These are phyloP conservation scores for Tolypocladium sp. DNA, from an alignment of 2,329 filamentous ascomycete species.

Conservation along the genomic window DNA sequence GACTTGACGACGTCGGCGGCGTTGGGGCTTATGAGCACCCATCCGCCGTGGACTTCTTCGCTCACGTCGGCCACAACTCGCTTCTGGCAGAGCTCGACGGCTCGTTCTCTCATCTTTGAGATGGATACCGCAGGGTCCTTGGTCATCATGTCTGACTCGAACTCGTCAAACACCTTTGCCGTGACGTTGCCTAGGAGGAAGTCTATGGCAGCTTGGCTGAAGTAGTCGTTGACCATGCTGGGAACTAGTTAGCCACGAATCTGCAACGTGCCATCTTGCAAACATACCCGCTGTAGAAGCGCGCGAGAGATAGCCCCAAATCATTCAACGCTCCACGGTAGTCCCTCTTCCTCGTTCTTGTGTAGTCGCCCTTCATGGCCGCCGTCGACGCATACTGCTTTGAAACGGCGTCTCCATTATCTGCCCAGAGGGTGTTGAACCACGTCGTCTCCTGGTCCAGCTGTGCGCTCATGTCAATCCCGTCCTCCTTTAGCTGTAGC, in stretches of 20 bases:
- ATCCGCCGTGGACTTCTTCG: constrained; percentile 81
- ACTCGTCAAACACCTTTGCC: constrained; percentile 81
- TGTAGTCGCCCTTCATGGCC: constrained; percentile 94
- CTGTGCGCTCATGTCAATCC: constrained; percentile 66
- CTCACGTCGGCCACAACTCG: constrained; percentile 76
- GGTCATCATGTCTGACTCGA: constrained; percentile 87
- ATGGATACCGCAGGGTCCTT: constrained; percentile 87
- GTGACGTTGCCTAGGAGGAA: constrained; percentile 86
- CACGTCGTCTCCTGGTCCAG: constrained; percentile 72
- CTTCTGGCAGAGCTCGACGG: constrained; percentile 80
- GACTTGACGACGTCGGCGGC: constrained; percentile 59
- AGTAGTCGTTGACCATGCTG: constrained; percentile 97
- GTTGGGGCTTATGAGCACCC: constrained; percentile 76
- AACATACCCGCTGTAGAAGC: constrained; percentile 57
- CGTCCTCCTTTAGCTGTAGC: constrained; percentile 64
- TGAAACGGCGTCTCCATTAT: constrained; percentile 93
- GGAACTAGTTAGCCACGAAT: constrained; percentile 13
- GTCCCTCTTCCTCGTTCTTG: constrained; percentile 80
- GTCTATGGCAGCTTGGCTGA: constrained; percentile 90
- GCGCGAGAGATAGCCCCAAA: constrained; percentile 75
- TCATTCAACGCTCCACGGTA: constrained; percentile 89
- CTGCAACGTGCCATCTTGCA: background rate
- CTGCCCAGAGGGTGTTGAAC: constrained; percentile 96
- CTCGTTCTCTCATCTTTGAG: constrained; percentile 72
- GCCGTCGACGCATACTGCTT: constrained; percentile 94